These are phyloP conservation scores for Fraxinus anomala DNA, from an alignment of 257 asterid species.

Conservation along the genomic window DNA sequence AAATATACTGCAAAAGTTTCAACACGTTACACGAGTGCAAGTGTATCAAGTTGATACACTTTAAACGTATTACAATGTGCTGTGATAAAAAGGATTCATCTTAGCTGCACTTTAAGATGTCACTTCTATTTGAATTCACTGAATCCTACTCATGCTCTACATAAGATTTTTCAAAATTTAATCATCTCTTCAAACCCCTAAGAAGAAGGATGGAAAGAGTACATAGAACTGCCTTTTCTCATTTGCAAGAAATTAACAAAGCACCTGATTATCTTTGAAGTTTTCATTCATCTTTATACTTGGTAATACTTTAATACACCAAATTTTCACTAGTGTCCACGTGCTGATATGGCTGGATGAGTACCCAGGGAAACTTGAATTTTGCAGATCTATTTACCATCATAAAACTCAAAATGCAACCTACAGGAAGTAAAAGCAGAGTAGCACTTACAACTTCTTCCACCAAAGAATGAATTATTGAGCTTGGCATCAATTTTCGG, in stretches of 20 bases:
- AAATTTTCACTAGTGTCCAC: background rate
- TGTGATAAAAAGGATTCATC: no score
- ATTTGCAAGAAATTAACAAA: background rate
- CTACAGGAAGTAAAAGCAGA: constrained; percentile 1
- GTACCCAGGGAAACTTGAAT: background rate
- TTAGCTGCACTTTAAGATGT: no score
- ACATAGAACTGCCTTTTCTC: background rate
- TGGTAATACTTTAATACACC: background rate
- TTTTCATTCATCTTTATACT: background rate
- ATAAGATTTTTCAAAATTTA: background rate
- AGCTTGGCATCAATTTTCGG: constrained; percentile 48
- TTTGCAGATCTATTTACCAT: background rate
- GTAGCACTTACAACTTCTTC: constrained; percentile 60
- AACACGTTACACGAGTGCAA: no score
- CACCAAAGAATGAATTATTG: constrained; percentile 51
- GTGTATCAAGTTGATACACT: no score
- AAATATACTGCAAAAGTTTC: no score
- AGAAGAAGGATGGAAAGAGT: background rate
- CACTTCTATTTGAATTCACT: no score
- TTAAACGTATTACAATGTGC: no score
- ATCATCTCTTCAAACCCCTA: background rate
- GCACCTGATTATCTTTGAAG: background rate
- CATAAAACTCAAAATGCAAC: background rate
- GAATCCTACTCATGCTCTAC: background rate
- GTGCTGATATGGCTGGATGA: background rate